These are phyloP conservation scores for Penicillium olsonii DNA, from an alignment of 2,329 filamentous ascomycete genomes.

Conservation along the genomic window DNA sequence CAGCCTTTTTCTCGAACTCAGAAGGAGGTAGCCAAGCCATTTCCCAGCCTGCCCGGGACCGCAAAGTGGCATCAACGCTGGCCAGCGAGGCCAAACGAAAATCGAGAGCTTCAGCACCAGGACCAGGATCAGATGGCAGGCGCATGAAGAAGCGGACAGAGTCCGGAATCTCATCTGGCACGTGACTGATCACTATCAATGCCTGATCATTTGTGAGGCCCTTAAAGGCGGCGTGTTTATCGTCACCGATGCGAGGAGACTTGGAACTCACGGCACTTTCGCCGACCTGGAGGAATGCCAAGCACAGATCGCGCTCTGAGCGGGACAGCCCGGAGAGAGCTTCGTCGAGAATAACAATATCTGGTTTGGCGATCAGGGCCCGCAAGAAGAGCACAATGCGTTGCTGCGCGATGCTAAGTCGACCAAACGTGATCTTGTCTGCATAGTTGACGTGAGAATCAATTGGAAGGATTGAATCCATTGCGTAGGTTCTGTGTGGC, in stretches of 20 bases:
- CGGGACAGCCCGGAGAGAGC: slow-evolving; percentile 86
- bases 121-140: slow-evolving; percentile 56
- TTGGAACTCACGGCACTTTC: too few relatives aligned
- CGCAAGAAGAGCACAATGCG: slow-evolving; percentile 82
- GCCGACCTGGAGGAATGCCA: slow-evolving; percentile 73
- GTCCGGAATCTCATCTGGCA: slow-evolving; percentile 85
- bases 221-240: slow-evolving; percentile 26
- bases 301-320: slow-evolving; percentile 79
- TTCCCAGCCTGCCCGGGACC: slow-evolving; percentile 29
- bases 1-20: slow-evolving; percentile 12
- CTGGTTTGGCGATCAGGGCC: slow-evolving; percentile 75
- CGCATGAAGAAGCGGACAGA: slow-evolving; percentile 83
- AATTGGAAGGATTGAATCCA: neutral
- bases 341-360: slow-evolving; percentile 83
- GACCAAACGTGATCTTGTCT: slow-evolving; percentile 73
- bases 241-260: too few relatives aligned
- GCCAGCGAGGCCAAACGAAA: slow-evolving; percentile 35
- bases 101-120: slow-evolving; percentile 25
- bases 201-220: slow-evolving; percentile 74
- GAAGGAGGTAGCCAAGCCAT: slow-evolving; percentile 28
- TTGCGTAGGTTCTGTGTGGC: slow-evolving; percentile 1
- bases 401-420: slow-evolving; percentile 58
- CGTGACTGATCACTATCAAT: slow-evolving; percentile 87
- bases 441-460: slow-evolving; percentile 62
- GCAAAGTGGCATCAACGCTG: slow-evolving; percentile 17